Base-by-base conservation (phyloP, 2,329 filamentous ascomycete genomes). In the Fusarium sp. region DNA sequence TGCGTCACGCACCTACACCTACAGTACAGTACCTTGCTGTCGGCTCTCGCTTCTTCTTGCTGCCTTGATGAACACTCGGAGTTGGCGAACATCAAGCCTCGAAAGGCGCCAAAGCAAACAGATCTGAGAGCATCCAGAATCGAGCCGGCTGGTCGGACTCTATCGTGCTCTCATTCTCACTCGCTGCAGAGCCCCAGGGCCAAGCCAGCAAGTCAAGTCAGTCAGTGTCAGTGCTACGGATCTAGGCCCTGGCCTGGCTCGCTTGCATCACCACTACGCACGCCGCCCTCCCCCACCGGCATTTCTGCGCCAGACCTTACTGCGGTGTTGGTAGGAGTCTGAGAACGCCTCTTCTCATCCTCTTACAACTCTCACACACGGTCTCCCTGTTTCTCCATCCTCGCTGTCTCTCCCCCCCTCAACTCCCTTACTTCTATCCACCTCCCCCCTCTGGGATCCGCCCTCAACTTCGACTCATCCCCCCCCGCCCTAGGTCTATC, bases 231-330 rank as follows among this genome's bases (percentile, higher is more conserved):
- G 74, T 79, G 66, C 60, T 64, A 74, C 76, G 73, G 74, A 79
- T 79, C 77, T 78, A 78, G 77, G 77, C 77, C 77, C 76, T 79
- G 72, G 73, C 67, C 75, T 77, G 68, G 77, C 76, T 77, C 76
- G 77, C 77, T 79, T 79, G 77, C 77, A 78, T 79, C 77, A 79
- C 77, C 77, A 78, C 76, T 68, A 77, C 75, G 73, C 76, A 77
- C 76, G 75, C 73, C 75, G 66, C 67, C 64, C 71, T 70, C 74
- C 76, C 74, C 77, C 76, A 75, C 76, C 76, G 77, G 76, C 76
- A 78, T 78, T 78, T 78, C 71, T 67, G 65, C 62, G 73, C 63
- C 72, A 64, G 73, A 41, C 72, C 68, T 75, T 73, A 70, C 64
- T 66, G 66, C 54, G 68, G 45, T 58, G 68, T 69, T 45, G 62